These are phyloP conservation scores for Leucocoprinus birnbaumii DNA, from an alignment of 768 basidiomycete genomes.

Conservation along the genomic window DNA sequence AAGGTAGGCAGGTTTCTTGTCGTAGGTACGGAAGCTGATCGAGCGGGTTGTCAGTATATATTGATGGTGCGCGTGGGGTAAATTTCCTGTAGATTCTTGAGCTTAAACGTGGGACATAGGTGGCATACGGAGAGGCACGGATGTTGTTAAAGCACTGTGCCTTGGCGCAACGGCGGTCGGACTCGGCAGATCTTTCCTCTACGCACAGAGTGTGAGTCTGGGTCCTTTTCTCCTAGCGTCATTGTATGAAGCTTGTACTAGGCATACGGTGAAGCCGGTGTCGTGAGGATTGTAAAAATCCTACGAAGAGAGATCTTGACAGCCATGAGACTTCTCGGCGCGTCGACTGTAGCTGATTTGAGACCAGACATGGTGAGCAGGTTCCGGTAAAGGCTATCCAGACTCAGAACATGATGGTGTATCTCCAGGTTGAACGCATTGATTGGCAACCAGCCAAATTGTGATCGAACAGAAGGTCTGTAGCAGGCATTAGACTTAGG, in stretches of 20 bases:
- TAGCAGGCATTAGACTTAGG: too few species aligned
- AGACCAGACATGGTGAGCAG: slow-evolving; percentile 70
- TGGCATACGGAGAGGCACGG: slow-evolving; percentile 26
- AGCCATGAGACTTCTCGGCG: slow-evolving; percentile 77
- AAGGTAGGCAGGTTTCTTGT: slow-evolving; percentile 40
- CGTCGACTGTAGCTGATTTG: slow-evolving; percentile 58
- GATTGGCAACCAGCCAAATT: slow-evolving; percentile 71
- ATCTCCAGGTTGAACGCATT: slow-evolving; percentile 61
- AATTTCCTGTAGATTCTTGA: background rate
- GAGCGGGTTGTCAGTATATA: slow-evolving; percentile 56
- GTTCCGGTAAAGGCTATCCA: too few species aligned
- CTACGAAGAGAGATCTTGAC: slow-evolving; percentile 75
- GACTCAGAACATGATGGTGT: too few species aligned
- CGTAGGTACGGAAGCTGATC: slow-evolving; percentile 8
- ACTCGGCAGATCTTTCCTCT: slow-evolving; percentile 82
- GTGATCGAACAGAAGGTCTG: too few species aligned
- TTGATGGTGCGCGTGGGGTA: slow-evolving; percentile 71
- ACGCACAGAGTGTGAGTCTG: slow-evolving; percentile 70
- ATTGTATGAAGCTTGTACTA: slow-evolving; percentile 21
- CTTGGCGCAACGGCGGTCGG: slow-evolving; percentile 87
- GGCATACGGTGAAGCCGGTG: slow-evolving; percentile 77
- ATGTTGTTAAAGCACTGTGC: slow-evolving; percentile 88
- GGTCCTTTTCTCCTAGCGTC: background rate
- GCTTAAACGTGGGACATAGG: background rate
- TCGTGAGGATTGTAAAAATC: slow-evolving; percentile 61